Evolutionary conservation across 768 basidiomycete genomes (phyloP).

Genomic region (Lactarius evosmus): DNA sequence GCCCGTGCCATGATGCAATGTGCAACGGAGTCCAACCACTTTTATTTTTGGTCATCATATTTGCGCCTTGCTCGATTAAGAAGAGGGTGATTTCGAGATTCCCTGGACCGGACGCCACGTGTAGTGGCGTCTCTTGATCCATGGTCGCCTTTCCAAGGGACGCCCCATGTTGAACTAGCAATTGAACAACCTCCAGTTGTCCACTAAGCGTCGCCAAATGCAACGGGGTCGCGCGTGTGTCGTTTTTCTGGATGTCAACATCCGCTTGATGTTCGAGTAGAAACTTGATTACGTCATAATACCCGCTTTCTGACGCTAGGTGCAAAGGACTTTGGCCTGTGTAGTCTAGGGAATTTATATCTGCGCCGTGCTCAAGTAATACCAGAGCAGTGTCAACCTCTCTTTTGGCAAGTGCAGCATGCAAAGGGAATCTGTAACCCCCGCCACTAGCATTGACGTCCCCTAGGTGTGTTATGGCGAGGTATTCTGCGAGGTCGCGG

Average conservation of each 20-base stretch:
- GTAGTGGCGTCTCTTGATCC: neutral
- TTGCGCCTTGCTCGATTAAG: neutral
- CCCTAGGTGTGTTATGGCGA: neutral
- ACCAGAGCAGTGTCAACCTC: neutral
- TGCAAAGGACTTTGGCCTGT: neutral
- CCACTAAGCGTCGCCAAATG: neutral
- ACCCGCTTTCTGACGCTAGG: neutral
- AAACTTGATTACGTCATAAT: neutral
- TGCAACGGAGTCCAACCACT: neutral
- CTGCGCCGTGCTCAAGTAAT: constrained; percentile 5
- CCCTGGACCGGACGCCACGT: neutral
- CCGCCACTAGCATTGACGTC: constrained; percentile 1
- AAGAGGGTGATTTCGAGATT: neutral
- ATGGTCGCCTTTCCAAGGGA: neutral
- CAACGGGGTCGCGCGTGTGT: neutral
- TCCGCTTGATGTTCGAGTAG: constrained; percentile 1
- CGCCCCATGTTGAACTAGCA: neutral
- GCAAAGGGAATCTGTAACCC: neutral
- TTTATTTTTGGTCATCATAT: neutral
- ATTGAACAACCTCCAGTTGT: neutral
- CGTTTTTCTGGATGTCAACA: neutral
- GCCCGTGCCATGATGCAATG: neutral
- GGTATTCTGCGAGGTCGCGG: neutral
- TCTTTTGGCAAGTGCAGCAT: neutral
- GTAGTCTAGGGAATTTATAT: neutral